Conservation (phyloP, 2,329 filamentous ascomycete species). For the Myriosclerotinia curreyana region DNA sequence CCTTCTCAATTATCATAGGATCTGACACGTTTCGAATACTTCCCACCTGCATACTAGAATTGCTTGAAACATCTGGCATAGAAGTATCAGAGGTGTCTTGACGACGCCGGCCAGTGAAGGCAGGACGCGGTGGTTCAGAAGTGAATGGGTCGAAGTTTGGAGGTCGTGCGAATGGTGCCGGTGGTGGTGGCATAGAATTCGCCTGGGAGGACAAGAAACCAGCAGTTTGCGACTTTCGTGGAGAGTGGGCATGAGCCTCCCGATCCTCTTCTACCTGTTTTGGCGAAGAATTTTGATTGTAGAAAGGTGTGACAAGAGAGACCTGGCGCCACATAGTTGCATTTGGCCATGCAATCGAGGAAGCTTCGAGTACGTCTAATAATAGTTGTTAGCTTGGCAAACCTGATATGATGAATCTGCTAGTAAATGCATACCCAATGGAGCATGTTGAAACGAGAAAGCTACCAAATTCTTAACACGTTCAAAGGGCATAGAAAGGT, state of each 20-base stretch:
- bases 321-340: conserved; percentile 62
- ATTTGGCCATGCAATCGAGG: conserved; percentile 78
- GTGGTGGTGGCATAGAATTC: conserved; percentile 23
- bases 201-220: conserved; percentile 21
- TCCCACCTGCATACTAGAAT: conserved; percentile 35
- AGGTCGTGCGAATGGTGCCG: conserved; percentile 34
- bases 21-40: conserved; percentile 40
- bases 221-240: conserved; percentile 41
- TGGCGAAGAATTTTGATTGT: conserved; percentile 34
- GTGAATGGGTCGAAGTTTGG: conserved; percentile 43
- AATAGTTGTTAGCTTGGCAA: conserved; percentile 1
- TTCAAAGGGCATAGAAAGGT: conserved; percentile 54
- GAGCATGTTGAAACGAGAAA: conserved; percentile 85
- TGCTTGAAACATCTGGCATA: conserved; percentile 47
- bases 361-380: conserved; percentile 70
- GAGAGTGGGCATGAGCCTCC: conserved; percentile 63
- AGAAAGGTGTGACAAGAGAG: conserved; percentile 41
- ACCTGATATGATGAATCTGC: neutral
- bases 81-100: conserved; percentile 45
- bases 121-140: conserved; percentile 36
- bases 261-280: conserved; percentile 45
- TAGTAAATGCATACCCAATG: conserved; percentile 55
- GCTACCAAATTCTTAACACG: conserved; percentile 68
- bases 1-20: conserved; percentile 32
- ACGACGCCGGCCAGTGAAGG: conserved; percentile 38